Conservation (phyloP, 179 eudicot genomes). For the Beta macrorhiza region DNA sequence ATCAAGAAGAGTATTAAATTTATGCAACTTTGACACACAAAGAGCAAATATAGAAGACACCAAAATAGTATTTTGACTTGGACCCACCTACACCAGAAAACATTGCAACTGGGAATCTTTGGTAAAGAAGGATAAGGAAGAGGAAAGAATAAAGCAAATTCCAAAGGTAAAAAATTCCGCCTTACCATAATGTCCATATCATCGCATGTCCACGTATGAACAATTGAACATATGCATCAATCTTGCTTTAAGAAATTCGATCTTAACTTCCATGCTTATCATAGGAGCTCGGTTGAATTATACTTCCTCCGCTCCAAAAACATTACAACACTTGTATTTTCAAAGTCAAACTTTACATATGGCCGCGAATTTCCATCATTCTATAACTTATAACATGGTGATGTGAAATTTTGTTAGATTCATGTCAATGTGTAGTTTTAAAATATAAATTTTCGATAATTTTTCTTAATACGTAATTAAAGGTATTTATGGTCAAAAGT, state of each 20-base stretch:
- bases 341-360: no score
- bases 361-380: no score
- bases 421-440: no score
- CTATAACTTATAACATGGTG: no score
- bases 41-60: not conserved
- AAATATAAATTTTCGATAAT: no score
- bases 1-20: not conserved
- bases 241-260: not conserved
- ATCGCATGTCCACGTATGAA: not conserved
- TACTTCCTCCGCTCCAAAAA: no score
- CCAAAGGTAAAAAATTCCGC: constrained; percentile 22
- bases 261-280: not conserved
- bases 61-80: not conserved
- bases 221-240: no score
- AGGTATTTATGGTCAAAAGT: no score
- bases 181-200: constrained; percentile 12
- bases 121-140: constrained; percentile 26
- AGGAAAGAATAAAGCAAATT: constrained; percentile 17
- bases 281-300: no score
- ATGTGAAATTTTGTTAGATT: no score
- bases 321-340: no score
- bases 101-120: constrained; percentile 30
- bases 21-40: not conserved
- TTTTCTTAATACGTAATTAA: no score
- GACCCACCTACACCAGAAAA: constrained; percentile 14